Conservation (phyloP, 345 rosid genomes). For the Populus simonii region DNA sequence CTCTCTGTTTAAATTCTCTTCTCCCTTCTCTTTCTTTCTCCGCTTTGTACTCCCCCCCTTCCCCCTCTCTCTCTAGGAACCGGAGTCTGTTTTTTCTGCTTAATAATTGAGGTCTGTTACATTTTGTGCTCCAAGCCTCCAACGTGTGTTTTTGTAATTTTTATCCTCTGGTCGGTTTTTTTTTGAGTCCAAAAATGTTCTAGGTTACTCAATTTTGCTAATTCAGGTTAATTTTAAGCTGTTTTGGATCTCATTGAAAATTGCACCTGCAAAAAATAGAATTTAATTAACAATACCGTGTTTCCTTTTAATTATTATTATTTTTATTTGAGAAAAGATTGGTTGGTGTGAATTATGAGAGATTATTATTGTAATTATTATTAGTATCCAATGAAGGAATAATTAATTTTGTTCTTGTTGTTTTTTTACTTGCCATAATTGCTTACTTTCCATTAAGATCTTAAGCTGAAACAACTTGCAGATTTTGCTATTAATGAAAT, state of each 20-base stretch:
- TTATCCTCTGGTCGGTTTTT: neutral
- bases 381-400: constrained; percentile 15
- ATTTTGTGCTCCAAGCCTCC: neutral
- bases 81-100: neutral
- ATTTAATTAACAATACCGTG: neutral
- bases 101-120: constrained; percentile 9
- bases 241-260: constrained; percentile 15
- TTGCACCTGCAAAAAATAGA: neutral
- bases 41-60: neutral
- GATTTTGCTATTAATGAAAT: neutral
- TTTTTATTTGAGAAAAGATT: neutral
- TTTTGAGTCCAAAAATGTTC: neutral
- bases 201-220: neutral
- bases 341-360: neutral
- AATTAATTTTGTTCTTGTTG: neutral
- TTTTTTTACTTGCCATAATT: neutral
- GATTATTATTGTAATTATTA: neutral
- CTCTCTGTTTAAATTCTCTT: constrained; percentile 18
- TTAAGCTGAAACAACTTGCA: neutral
- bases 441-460: constrained; percentile 10
- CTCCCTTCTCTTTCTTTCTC: constrained; percentile 10
- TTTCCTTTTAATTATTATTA: neutral
- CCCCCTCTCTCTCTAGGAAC: constrained; percentile 2
- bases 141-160: neutral
- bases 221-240: neutral